These are phyloP conservation scores for Aspergillus avenaceus DNA, from an alignment of 495 filamentous ascomycete species.

Conservation along the genomic window DNA sequence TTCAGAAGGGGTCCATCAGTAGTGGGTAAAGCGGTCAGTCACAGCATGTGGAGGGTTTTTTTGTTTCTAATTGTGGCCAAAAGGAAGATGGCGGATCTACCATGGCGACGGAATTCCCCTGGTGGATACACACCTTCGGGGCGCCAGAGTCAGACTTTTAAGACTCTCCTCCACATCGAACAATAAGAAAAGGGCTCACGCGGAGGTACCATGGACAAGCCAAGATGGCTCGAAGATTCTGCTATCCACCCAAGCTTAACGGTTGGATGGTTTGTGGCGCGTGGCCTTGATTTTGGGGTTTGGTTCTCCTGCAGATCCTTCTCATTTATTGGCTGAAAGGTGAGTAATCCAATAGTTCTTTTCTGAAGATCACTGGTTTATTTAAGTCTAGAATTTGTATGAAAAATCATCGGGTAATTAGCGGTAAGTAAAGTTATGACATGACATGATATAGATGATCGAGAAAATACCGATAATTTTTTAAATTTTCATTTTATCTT, in stretches of 20 bases:
- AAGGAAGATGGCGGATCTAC: neutral
- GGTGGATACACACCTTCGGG: neutral
- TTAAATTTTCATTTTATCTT: too few species aligned
- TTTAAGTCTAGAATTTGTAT: too few species aligned
- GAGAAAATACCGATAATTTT: neutral
- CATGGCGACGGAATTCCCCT: neutral
- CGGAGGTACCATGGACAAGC: neutral
- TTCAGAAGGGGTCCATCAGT: neutral
- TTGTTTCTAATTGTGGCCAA: conserved; percentile 3
- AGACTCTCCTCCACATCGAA: too few species aligned
- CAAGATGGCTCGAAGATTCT: conserved; percentile 4
- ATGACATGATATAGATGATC: neutral
- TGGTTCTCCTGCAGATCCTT: neutral
- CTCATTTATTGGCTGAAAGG: conserved; percentile 1
- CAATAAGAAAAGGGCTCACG: neutral
- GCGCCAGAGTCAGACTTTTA: neutral
- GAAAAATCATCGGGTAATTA: too few species aligned
- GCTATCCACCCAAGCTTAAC: neutral
- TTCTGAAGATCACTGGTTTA: conserved; percentile 1
- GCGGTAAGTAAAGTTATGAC: too few species aligned
- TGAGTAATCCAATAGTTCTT: too few species aligned
- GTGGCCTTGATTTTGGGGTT: neutral
- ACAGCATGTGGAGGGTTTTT: neutral
- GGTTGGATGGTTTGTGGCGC: neutral
- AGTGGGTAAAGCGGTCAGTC: neutral